phyloP scores from a whole-genome alignment of 495 filamentous ascomycete species.

The Stereocaulon alpinum region DNA sequence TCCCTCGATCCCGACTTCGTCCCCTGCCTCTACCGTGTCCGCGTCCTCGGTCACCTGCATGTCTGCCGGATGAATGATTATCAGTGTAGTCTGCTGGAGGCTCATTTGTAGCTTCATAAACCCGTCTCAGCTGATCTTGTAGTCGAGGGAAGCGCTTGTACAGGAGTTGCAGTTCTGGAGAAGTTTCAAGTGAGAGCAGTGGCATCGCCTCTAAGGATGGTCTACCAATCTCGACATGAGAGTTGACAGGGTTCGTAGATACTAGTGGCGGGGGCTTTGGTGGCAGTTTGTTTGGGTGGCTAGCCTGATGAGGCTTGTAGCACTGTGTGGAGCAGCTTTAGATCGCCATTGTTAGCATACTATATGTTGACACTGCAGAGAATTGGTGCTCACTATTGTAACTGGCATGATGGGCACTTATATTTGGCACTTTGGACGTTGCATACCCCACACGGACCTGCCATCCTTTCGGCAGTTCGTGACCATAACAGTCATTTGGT shows the following conservation, averaged over 20 bases:
- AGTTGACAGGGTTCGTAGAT: background rate
- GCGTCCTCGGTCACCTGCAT: slow-evolving; percentile 1
- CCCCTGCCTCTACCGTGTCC: slow-evolving; percentile 7
- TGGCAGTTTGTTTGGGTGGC: slow-evolving; percentile 22
- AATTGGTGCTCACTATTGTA: slow-evolving; percentile 46
- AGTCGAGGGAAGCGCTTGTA: slow-evolving; percentile 44
- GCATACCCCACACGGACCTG: slow-evolving; percentile 48
- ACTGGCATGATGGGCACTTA: slow-evolving; percentile 52
- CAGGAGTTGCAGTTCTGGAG: slow-evolving; percentile 39
- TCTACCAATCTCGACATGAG: background rate
- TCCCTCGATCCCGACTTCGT: slow-evolving; percentile 15
- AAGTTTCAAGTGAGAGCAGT: slow-evolving; percentile 25
- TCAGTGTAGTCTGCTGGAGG: slow-evolving; percentile 9
- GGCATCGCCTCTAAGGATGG: background rate
- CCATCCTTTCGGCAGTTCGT: slow-evolving; percentile 13
- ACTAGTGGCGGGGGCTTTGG: slow-evolving; percentile 15
- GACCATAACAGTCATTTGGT: background rate
- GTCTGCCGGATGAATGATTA: slow-evolving; percentile 8
- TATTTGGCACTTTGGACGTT: slow-evolving; percentile 47
- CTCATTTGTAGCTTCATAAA: slow-evolving; percentile 42
- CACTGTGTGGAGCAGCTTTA: slow-evolving; percentile 60
- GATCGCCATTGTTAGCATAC: slow-evolving; percentile 4
- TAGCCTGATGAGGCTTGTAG: slow-evolving; percentile 48
- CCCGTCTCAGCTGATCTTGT: slow-evolving; percentile 37
- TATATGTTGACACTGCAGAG: slow-evolving; percentile 7